Base-by-base conservation (phyloP, 2,329 filamentous ascomycete species). In the Cladosporium sphaerospermum region DNA sequence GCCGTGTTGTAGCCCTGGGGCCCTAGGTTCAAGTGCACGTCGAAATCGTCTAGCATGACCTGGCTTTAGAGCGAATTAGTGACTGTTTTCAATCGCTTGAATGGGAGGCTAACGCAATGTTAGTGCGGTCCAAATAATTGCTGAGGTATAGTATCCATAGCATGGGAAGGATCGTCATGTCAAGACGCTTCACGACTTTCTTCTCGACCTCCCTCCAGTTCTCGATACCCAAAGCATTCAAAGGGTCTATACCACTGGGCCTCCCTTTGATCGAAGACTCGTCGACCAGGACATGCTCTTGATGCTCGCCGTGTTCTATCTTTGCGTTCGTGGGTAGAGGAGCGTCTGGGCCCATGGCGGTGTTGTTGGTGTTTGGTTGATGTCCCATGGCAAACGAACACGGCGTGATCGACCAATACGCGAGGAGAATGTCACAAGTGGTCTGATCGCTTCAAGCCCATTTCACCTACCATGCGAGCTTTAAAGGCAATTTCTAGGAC, bases 101-200 rank as follows among this genome's bases (percentile, higher is more conserved):
- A 36, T 7, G 7, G 37, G 9, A 10, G 14, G 16, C 45, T 3
- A 9, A 48, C 45, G 45, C 45, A 5, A 48, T 48, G n/a, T 48
- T 48, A 2, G 45, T 48, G 1, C 45, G 18, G 34, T 48, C 45
- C 10, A 48, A 16, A 10, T 48, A 48, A 11, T 48, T 48, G 8
- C 18, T 28, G 2, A 48, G 45, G n/a, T 48, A 48, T 0, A 48
- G 34, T 11, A 34, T 37, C 45, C 45, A 47, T 13, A 47, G 33
- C 45, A 47, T 48, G 2, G 45, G 45, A 9, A 48, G 16, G 11
- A 48, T 18, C 2, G 45, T 48, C 45, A 41, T 48, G 19, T 48
- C 45, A 3, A 48, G 45, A 39, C 45, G 45, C 28, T 19, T 48
- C 13, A 48, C 45, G 19, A 48, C 34, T 36, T 48, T 48, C 34